phyloP scores from a whole-genome alignment of 257 asterid species.

The Nicotiana benthamiana region DNA sequence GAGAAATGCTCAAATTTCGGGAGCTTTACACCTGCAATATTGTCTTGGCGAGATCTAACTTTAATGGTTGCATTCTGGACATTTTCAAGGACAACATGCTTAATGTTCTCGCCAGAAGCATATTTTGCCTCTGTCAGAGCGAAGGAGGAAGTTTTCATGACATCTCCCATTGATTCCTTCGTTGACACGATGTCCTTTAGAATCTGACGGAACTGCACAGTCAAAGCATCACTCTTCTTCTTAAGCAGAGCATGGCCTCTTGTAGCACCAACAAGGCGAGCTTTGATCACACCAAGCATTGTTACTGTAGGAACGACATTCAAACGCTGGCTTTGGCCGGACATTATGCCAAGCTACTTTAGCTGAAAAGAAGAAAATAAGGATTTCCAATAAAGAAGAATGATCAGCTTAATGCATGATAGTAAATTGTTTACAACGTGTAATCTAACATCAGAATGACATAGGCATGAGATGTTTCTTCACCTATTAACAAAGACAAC shows the following conservation, averaged over 20 bases:
- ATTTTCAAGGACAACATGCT: constrained; percentile 42
- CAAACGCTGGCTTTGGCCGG: constrained; percentile 41
- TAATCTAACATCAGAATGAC: background rate
- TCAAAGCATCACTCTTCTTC: constrained; percentile 45
- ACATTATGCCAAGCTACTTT: constrained; percentile 19
- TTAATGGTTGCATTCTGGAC: constrained; percentile 35
- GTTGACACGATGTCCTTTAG: constrained; percentile 36
- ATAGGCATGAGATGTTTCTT: background rate
- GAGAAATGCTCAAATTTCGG: constrained; percentile 36
- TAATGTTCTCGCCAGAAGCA: constrained; percentile 41
- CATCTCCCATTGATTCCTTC: constrained; percentile 42
- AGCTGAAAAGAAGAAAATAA: background rate
- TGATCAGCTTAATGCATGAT: background rate
- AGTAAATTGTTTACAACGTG: background rate
- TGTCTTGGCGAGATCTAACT: constrained; percentile 37
- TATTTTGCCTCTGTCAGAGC: constrained; percentile 39
- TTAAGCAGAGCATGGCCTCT: constrained; percentile 47
- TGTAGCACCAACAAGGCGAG: constrained; percentile 44
- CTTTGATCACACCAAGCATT: constrained; percentile 41
- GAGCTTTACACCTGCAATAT: constrained; percentile 43
- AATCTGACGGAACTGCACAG: constrained; percentile 44
- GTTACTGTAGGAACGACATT: constrained; percentile 45
- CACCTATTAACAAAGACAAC: background rate
- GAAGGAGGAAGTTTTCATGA: constrained; percentile 34
- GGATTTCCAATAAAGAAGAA: background rate